Percentiles rank a stretch among this genome's conserved stretches.
phyloP scores from a whole-genome alignment of 768 basidiomycete species.

The Auriscalpium vulgare region DNA sequence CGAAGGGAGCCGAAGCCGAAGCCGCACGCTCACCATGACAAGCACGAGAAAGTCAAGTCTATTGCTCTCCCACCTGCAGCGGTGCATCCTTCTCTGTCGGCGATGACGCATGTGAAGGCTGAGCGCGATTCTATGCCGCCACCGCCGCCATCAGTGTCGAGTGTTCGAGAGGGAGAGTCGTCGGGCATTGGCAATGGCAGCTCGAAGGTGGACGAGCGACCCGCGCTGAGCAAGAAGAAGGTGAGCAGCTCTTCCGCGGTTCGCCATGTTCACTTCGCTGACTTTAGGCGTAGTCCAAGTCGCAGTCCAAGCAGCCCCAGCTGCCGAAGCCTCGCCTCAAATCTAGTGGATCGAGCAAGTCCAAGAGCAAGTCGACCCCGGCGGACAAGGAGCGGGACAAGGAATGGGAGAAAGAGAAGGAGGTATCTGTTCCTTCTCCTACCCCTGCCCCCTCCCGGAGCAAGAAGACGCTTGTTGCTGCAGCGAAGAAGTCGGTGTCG shows the following conservation, averaged over 20 bases:
- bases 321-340: constrained; percentile 28
- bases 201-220: constrained; percentile 11
- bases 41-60: neutral
- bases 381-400: constrained; percentile 17
- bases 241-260: constrained; percentile 6
- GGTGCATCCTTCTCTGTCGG: constrained; percentile 8
- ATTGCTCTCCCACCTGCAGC: constrained; percentile 1
- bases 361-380: constrained; percentile 17
- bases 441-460: constrained; percentile 14
- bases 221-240: constrained; percentile 16
- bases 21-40: neutral
- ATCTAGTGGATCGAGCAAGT: constrained; percentile 15
- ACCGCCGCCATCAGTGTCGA: neutral
- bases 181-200: neutral
- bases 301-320: constrained; percentile 14
- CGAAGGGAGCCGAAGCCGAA: constrained; percentile 8
- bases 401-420: constrained; percentile 1
- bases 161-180: constrained; percentile 3
- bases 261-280: neutral
- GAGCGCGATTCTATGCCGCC: constrained; percentile 57
- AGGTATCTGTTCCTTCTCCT: neutral
- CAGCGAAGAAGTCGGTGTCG: constrained; percentile 23
- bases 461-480: constrained; percentile 20
- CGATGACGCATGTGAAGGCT: constrained; percentile 16
- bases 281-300: neutral